Base-by-base conservation (phyloP, 352 stramenopile species). In the Phytophthora niederhauseri region DNA sequence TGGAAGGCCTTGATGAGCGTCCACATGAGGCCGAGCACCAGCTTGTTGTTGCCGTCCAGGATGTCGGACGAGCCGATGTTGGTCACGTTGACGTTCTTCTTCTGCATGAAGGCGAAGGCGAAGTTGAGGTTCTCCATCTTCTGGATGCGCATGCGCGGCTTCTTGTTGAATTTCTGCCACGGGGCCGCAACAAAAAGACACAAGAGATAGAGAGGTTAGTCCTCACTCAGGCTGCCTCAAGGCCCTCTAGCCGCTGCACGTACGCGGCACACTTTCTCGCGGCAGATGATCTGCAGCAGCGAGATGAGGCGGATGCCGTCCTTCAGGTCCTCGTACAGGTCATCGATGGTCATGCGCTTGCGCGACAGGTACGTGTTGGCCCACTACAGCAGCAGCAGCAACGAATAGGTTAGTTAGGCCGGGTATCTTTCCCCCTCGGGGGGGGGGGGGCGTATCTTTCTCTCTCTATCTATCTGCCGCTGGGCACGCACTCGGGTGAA, bases 41-140 rank as follows among this genome's bases (percentile, higher is more conserved):
- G 85, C 73, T 97, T 97, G 63, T 94, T 89, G 80, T 97, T 97
- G 74, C 90, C 90, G 57, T 97, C 90, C 46, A 97, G 68, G 54
- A 98, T 97, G 67, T 98, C 92, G n/a, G 86, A 93, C 56, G 90
- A 97, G 46, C 92, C 91, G 34, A 98, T 92, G 81, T 98, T 98
- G 14, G 92, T 96, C 57, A 97, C 68, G 69, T 92, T 94, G 4
- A 98, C 80, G 67, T 93, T 90, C 70, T 95, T 95, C 69, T 91
- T 91, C 57, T 94, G 85, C 76, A 97, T 80, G 59, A 94, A 97
- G 36, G 91, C 85, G 67, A 97, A 96, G 52, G 90, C 84, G 61
- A 97, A 90, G 80, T 97, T 97, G 17, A 96, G 73, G 68, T 97
- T 97, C 74, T 97, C 92, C 76, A 97, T 93, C 79, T 97, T 97